Base-by-base conservation (phyloP, 805 yeast genomes). In the Myxozyma udenii region DNA sequence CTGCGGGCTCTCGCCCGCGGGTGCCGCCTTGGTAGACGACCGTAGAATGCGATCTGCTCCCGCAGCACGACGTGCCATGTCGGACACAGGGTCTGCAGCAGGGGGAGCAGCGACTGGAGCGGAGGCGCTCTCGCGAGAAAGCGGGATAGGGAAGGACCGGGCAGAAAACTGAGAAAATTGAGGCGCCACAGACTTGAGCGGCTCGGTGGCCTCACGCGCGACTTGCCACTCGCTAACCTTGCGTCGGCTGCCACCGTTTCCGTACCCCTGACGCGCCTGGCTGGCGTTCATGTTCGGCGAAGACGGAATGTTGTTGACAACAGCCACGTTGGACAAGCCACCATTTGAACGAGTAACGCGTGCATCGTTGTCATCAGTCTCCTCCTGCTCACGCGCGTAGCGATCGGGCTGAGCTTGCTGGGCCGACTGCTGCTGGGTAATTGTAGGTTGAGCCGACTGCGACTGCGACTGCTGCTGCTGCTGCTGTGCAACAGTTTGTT, bases 401-500 rank as follows among this genome's bases (percentile, higher is more conserved):
- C 33, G 33, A 11, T 30, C 12, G 12, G 11, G 33, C 11, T 11
- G 33, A 30, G 33, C 12, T 30, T 11, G 14, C 14, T 14, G 11
- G 33, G 12, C 33, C 40, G n/a, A 18, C 40, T 16, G 40, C 21
- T 16, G 40, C 21, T 7, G 9, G n/a, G 9, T 14, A 7, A n/a
- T 11, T 16, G 14, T 16, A 9, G 40, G n/a, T 16, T 12, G 14
- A 7, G 9, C 11, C n/a, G 19, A 36, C n/a, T 36, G 40, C 22
- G 23, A 16, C 53, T 73, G 78, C 50, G 71, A 75, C 56, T 30
- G 32, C 21, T 28, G 37, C 52, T 67, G 72, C 63, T 78, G 80
- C 60, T 78, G 78, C 38, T 49, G 58, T n/a, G 48, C 37, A 24
- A n/a, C n/a, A n/a, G n/a, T n/a, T n/a, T n/a, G n/a, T n/a, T 11